These are phyloP conservation scores for Turritis glabra DNA, from an alignment of 345 rosid species.

Conservation along the genomic window DNA sequence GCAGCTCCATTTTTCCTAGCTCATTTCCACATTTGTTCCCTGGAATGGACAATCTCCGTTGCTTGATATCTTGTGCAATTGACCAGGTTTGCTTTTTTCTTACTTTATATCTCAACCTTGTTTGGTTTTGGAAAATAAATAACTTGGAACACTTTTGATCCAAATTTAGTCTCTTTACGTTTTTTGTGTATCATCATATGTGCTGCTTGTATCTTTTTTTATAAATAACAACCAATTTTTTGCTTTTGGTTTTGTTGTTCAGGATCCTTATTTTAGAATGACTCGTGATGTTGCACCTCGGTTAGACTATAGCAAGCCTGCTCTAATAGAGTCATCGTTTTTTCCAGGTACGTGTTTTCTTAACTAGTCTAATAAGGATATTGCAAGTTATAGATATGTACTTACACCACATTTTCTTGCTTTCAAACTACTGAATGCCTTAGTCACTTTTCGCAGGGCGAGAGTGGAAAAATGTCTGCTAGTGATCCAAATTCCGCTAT, in stretches of 20 bases:
- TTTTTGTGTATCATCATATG: too few relatives aligned
- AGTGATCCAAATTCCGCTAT: slow-evolving; percentile 96
- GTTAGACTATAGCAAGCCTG: slow-evolving; percentile 88
- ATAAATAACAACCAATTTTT: not conserved
- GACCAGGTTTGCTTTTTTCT: slow-evolving; percentile 64
- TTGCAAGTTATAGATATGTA: too few relatives aligned
- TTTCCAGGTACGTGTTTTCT: slow-evolving; percentile 63
- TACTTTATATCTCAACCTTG: not conserved
- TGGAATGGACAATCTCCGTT: slow-evolving; percentile 69
- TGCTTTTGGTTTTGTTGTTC: slow-evolving; percentile 38
- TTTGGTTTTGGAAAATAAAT: not conserved
- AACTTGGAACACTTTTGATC: not conserved
- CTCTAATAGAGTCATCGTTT: slow-evolving; percentile 80
- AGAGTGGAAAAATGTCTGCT: slow-evolving; percentile 95
- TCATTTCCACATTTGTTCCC: slow-evolving; percentile 89
- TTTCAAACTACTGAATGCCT: slow-evolving; percentile 3
- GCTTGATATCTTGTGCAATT: slow-evolving; percentile 95
- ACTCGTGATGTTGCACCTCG: slow-evolving; percentile 96
- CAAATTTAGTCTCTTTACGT: not conserved
- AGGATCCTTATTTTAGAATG: slow-evolving; percentile 99
- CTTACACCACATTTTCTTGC: not conserved
- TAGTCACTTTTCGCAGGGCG: slow-evolving; percentile 60
- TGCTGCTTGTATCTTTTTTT: too few relatives aligned
- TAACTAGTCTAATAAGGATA: too few relatives aligned
- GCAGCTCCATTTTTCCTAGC: slow-evolving; percentile 96